phyloP scores from a whole-genome alignment of 352 stramenopile genomes.

The Pythium aristosporum region DNA sequence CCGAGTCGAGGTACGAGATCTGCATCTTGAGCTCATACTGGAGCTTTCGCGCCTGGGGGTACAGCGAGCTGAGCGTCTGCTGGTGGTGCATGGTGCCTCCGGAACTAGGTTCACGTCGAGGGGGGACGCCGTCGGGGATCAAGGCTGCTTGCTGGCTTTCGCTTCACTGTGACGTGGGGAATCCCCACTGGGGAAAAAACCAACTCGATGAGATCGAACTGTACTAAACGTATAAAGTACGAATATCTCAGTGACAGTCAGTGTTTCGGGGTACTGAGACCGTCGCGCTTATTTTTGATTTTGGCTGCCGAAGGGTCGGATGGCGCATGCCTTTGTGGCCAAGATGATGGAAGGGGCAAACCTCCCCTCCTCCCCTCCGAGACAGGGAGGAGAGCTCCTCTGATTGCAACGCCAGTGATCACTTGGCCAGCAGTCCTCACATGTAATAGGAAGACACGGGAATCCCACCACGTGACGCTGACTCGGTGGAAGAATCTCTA shows the following conservation, averaged over 20 bases:
- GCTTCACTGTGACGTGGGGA: neutral
- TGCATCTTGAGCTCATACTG: conserved; percentile 90
- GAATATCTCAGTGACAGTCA: neutral
- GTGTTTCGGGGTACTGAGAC: too few species aligned
- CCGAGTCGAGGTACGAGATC: conserved; percentile 81
- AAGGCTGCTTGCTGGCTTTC: neutral
- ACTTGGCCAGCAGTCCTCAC: too few species aligned
- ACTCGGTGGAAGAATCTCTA: too few species aligned
- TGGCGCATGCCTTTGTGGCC: conserved; percentile 10
- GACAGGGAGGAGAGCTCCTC: too few species aligned
- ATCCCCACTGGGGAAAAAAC: neutral
- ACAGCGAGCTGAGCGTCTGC: conserved; percentile 69
- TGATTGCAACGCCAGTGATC: too few species aligned
- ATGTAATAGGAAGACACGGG: too few species aligned
- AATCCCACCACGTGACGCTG: too few species aligned
- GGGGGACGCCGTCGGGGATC: neutral
- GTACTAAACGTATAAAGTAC: neutral
- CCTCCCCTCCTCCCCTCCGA: too few species aligned
- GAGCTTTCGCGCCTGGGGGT: conserved; percentile 78
- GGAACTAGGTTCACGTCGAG: neutral
- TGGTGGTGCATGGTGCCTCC: conserved; percentile 15
- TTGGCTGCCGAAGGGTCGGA: conserved; percentile 4
- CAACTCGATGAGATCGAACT: neutral
- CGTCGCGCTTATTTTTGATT: too few species aligned
- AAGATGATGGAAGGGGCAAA: too few species aligned